Conservation (phyloP, 169 alveolate genomes). For the Babesia divergens region DNA sequence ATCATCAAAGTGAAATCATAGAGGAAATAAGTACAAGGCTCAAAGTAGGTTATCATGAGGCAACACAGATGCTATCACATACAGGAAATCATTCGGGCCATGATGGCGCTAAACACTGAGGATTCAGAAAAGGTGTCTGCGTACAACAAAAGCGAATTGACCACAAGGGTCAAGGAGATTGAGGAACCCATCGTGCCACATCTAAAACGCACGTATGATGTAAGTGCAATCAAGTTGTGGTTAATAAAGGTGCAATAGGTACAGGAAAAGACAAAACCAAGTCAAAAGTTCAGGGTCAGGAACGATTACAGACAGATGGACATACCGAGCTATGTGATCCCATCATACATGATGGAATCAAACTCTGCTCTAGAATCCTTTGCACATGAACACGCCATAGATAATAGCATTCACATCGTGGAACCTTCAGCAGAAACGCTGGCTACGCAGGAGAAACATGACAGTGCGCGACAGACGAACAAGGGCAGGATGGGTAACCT, state of each 20-base stretch:
- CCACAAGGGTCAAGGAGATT: neutral
- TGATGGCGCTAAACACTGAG: neutral
- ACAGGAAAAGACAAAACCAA: neutral
- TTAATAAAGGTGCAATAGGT: neutral
- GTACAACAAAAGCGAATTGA: neutral
- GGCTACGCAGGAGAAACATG: neutral
- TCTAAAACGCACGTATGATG: conserved; percentile 7
- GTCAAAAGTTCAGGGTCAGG: conserved; percentile 15
- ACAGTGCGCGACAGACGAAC: neutral
- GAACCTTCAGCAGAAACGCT: neutral
- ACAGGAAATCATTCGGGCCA: conserved; percentile 10
- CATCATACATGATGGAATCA: conserved; percentile 7
- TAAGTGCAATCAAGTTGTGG: neutral
- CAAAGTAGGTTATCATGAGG: conserved; percentile 23
- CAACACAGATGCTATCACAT: neutral
- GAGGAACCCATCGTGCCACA: conserved; percentile 5
- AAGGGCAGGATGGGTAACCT: neutral
- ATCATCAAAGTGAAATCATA: conserved; percentile 81
- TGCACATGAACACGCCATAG: neutral
- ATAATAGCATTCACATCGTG: neutral
- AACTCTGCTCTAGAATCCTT: conserved; percentile 1
- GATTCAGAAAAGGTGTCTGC: conserved; percentile 7
- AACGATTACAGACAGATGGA: conserved; percentile 39
- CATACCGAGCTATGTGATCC: conserved; percentile 20
- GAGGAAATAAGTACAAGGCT: conserved; percentile 64